Base-by-base conservation (phyloP, 805 yeast genomes). In the Jamesozyma spencerorum region DNA sequence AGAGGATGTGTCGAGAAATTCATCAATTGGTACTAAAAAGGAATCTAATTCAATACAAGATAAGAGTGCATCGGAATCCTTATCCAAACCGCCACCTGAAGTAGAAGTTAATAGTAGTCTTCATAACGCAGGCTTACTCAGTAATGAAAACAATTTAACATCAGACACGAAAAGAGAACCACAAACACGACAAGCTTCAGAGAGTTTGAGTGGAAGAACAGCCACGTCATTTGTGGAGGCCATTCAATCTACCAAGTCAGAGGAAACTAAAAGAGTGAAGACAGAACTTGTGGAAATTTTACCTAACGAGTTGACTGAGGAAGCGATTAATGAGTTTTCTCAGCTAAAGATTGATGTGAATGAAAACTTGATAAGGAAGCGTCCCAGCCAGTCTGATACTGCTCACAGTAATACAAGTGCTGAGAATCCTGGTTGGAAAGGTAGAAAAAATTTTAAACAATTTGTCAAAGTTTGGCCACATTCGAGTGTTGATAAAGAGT, bases 401-500 rank as follows among this genome's bases (percentile, higher is more conserved):
- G n/a, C 10, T 13, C 13, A 32, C 8, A 8, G 14, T 11, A 29
- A 18, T n/a, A 7, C 15, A 3, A 24, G 7, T 13, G 41, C 37
- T 24, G 31, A 29, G 18, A 41, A 44, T 30, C 41, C 46, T 1
- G 48, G 47, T 14, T 59, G 66, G 63, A 39, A 47, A 17, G 57
- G 53, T 1, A 46, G 71, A 11, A 66, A 60, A 43, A 68, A 69
- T 45, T 69, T 63, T 45, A 70, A 70, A 40, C 54, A 44, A 4
- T 70, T 70, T 51, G 57, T 55, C 2, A 67, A 66, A 38, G 47
- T 46, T 19, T 43, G 57, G 41, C 58, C 62, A 10, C 45, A 42
- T 18, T 31, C 37, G 10, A 18, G 27, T 10, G 26, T 26, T 3
- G 20, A 34, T 18, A 40, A 34, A 15, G 41, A 39, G 30, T 43